Base-by-base conservation (phyloP, 441 rosid species). In the Mallotus repandus region DNA sequence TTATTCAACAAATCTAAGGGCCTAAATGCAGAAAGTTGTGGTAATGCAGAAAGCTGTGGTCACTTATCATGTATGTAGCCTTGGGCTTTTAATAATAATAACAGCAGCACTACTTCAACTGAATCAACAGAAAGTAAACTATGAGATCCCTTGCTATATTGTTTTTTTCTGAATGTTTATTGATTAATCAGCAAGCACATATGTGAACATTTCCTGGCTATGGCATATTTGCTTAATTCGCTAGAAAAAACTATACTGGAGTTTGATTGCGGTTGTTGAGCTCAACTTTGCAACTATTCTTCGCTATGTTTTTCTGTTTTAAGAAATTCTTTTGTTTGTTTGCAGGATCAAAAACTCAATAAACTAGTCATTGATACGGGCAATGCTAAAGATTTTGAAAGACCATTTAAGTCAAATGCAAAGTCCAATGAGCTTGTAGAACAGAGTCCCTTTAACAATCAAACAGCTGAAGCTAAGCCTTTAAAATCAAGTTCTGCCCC, bases 271-370 rank as follows among this genome's bases (percentile, higher is more conserved):
- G 35, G 7, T 74, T 25, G 22, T 4, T 46, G 50, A n/a, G 68
- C 21, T 13, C 9, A 16, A 25, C 63, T 66, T 49, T 6, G 55
- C 59, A 67, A 62, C 21, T 32, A 7, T 52, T 65, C 14, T 41
- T 9, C 52, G 5, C 14, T 14, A 12, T 29, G 8, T 9, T 29
- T 59, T 65, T 49, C 18, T 29, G 4, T 69, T 45, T 29, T 69
- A 48, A 49, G 59, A 9, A 73, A 12, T 48, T 56, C 68, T 12
- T 29, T 12, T 74, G 66, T 76, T 75, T 79, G 69, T 66, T 59
- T 85, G 72, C 89, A 95, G 99, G 99, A 87, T 19, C 94, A 91
- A 75, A 91, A 89, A 68, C 83, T 91, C 68, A 87, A 90, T 63
- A 91, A 89, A 57, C 50, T 90, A 54, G 79, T 81, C 72, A 89